Evolutionary conservation across 1,139 yeast genomes (phyloP).

Genomic region (Sugiyamaella castrensis): DNA sequence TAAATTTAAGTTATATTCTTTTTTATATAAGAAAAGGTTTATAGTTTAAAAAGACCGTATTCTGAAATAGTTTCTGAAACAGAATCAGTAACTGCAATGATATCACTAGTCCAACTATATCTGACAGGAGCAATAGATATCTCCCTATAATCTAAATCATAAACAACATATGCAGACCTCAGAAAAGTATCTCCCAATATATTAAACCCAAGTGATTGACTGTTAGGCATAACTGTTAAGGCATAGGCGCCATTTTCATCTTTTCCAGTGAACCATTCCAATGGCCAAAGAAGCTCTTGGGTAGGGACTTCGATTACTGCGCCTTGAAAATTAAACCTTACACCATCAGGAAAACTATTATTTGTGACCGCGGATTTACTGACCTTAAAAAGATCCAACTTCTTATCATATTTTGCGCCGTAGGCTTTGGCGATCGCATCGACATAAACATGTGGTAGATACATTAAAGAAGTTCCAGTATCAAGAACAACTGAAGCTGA

Average conservation of each 20-base stretch:
- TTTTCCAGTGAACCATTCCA: constrained; percentile 25
- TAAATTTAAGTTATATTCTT: too few relatives aligned
- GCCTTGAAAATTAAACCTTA: constrained; percentile 45
- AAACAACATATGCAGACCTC: constrained; percentile 72
- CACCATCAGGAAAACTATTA: constrained; percentile 26
- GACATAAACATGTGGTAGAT: constrained; percentile 31
- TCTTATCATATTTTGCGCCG: constrained; percentile 39
- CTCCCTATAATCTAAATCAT: constrained; percentile 61
- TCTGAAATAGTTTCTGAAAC: constrained; percentile 14
- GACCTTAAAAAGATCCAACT: constrained; percentile 41
- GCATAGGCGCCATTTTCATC: constrained; percentile 21
- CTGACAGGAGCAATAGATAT: constrained; percentile 45
- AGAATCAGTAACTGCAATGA: constrained; percentile 21
- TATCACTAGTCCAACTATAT: constrained; percentile 15
- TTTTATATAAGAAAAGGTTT: too few relatives aligned
- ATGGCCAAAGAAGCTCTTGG: constrained; percentile 37
- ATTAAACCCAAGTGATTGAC: constrained; percentile 27
- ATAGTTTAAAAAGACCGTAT: neutral
- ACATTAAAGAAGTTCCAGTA: constrained; percentile 39
- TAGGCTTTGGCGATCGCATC: constrained; percentile 27
- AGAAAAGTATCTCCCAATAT: constrained; percentile 74
- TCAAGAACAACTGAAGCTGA: constrained; percentile 31
- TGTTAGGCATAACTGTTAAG: constrained; percentile 28
- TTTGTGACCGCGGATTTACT: constrained; percentile 23
- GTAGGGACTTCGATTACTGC: constrained; percentile 44